phyloP scores from a whole-genome alignment of 768 basidiomycete species.

The Neoboletus magnificus region DNA sequence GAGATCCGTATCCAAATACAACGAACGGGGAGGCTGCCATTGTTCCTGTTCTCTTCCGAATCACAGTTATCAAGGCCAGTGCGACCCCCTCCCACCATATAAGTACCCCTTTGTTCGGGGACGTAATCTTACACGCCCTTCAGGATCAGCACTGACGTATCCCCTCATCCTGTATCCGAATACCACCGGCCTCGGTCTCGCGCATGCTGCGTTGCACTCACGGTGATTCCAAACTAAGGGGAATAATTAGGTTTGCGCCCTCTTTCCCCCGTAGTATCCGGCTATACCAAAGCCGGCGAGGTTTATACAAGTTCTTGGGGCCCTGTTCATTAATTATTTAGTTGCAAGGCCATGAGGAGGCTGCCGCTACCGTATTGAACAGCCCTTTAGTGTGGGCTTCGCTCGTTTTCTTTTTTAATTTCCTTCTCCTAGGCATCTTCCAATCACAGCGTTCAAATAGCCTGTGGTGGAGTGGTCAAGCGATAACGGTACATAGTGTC shows the following conservation, averaged over 20 bases:
- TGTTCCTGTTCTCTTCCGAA: neutral
- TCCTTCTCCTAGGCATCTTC: no score
- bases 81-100: neutral
- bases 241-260: neutral
- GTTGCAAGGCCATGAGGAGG: neutral
- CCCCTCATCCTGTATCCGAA: neutral
- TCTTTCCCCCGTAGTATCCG: neutral
- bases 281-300: neutral
- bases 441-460: no score
- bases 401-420: no score
- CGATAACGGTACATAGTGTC: no score
- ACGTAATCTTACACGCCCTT: neutral
- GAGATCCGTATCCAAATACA: conserved; percentile 89
- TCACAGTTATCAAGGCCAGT: neutral
- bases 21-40: conserved; percentile 44
- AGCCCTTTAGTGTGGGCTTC: no score
- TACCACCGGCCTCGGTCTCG: neutral
- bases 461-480: no score
- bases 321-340: neutral
- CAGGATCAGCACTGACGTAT: neutral
- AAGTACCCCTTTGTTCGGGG: neutral
- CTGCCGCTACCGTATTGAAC: no score
- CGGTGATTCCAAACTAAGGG: neutral
- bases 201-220: neutral
- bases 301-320: neutral